A percentile compares a stretch with the other conserved stretches of the same genome.
Evolutionary conservation across 371 early-diverging fungal species (phyloP).

Genomic region (Rhizomucor miehei): DNA sequence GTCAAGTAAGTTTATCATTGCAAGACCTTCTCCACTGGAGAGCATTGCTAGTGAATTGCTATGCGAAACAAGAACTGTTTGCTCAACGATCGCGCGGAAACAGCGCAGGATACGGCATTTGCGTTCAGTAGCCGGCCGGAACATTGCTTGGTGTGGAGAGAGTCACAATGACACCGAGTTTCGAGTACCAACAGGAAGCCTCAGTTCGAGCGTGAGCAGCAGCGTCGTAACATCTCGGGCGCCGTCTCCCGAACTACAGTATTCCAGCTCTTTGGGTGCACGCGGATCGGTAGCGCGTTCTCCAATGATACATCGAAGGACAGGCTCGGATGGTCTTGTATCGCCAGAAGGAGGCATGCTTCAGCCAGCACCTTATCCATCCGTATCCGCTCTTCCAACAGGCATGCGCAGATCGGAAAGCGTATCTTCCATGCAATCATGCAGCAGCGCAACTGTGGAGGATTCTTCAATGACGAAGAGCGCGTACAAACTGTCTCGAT

Average conservation of each 20-base stretch:
- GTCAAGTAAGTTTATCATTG: too few relatives aligned
- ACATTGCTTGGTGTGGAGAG: constrained; percentile 29
- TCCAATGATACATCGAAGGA: constrained; percentile 8
- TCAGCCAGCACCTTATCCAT: background rate
- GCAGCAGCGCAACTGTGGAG: constrained; percentile 26
- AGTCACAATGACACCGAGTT: constrained; percentile 1
- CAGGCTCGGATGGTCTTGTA: constrained; percentile 5
- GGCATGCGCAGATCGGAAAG: constrained; percentile 36
- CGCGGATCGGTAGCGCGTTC: too few relatives aligned
- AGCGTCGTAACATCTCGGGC: constrained; percentile 19
- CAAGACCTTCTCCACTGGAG: too few relatives aligned
- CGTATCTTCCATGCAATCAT: constrained; percentile 20
- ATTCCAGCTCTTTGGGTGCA: background rate
- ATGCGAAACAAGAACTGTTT: too few relatives aligned
- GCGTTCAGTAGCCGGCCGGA: constrained; percentile 35
- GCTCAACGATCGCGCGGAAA: background rate
- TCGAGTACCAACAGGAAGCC: constrained; percentile 8
- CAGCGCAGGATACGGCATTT: constrained; percentile 47
- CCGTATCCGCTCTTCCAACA: background rate
- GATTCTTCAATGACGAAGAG: constrained; percentile 40
- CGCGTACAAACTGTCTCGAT: constrained; percentile 27
- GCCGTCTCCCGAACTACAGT: constrained; percentile 19
- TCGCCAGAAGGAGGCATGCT: too few relatives aligned
- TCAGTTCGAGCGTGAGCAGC: constrained; percentile 14
- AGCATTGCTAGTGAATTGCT: too few relatives aligned